Percentiles rank a stretch among this genome's conserved stretches.
phyloP scores from a whole-genome alignment of 139 green algal genomes.

The Haematococcus lacustris region DNA sequence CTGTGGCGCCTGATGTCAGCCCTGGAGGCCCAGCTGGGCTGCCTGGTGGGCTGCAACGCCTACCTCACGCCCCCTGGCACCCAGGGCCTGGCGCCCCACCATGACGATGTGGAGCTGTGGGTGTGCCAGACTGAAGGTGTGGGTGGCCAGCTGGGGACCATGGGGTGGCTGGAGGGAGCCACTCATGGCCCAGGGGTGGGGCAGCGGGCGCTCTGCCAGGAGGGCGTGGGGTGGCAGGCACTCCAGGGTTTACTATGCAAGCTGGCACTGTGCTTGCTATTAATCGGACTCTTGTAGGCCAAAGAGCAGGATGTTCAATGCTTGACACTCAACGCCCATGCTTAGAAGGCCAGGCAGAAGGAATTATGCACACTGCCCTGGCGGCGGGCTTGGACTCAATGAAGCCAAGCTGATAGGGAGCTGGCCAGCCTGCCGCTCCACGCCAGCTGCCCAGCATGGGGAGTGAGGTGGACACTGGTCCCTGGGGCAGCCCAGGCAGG shows the following conservation, averaged over 20 bases:
- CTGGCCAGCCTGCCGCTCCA: neutral
- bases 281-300: neutral
- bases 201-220: neutral
- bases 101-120: conserved; percentile 80
- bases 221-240: no score
- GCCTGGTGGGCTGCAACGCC: conserved; percentile 73
- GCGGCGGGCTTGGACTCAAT: no score
- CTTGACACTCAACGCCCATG: no score
- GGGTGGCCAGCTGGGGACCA: neutral
- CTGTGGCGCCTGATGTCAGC: conserved; percentile 46
- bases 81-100: conserved; percentile 71
- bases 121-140: conserved; percentile 67
- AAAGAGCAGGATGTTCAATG: no score
- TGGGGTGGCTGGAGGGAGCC: neutral
- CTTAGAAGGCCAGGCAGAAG: no score
- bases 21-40: conserved; percentile 63
- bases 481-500: neutral
- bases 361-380: no score
- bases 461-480: neutral
- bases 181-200: neutral
- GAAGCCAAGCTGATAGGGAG: no score
- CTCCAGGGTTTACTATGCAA: neutral
- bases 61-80: conserved; percentile 22
- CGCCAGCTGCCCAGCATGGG: neutral
- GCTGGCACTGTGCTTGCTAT: neutral